A percentile compares a stretch with the other conserved stretches of the same genome.
Conservation (phyloP, 495 filamentous ascomycete species). For the Halenospora varia region DNA sequence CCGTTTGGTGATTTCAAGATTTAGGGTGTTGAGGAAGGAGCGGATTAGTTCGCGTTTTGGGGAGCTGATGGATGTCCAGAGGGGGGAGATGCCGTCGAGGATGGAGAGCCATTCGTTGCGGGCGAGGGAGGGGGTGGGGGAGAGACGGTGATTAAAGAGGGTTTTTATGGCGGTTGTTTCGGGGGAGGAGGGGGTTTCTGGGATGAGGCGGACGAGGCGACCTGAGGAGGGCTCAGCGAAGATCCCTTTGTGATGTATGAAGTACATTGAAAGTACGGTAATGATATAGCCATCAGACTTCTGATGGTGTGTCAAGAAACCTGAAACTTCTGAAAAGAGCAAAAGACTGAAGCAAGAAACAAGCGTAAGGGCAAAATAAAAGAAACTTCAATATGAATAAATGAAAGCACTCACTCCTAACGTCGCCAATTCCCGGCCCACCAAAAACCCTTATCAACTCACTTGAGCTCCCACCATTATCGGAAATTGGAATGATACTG, state of each 20-base stretch:
- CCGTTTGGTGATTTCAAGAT: constrained; percentile 87
- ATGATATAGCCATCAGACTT: too few relatives aligned
- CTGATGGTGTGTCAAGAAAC: too few relatives aligned
- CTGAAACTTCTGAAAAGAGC: too few relatives aligned
- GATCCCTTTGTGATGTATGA: neutral
- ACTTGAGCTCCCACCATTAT: constrained; percentile 90
- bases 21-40: constrained; percentile 80
- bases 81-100: constrained; percentile 69
- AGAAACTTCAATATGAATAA: neutral
- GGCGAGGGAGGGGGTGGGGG: constrained; percentile 48
- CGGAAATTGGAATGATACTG: constrained; percentile 83
- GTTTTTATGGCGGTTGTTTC: constrained; percentile 70
- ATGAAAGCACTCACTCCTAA: constrained; percentile 62
- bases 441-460: constrained; percentile 92
- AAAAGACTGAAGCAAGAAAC: too few relatives aligned
- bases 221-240: constrained; percentile 39
- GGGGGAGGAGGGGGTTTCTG: constrained; percentile 49
- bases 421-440: constrained; percentile 88
- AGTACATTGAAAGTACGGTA: neutral
- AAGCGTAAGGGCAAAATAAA: too few relatives aligned
- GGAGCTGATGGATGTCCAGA: constrained; percentile 74
- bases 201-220: constrained; percentile 88
- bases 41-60: constrained; percentile 90
- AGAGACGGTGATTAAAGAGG: constrained; percentile 83
- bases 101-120: constrained; percentile 82